Evolutionary conservation across 208 protist species (phyloP), one percentile per base, ranked within the genome.

Genomic region (Crithidia acanthocephali): DNA sequence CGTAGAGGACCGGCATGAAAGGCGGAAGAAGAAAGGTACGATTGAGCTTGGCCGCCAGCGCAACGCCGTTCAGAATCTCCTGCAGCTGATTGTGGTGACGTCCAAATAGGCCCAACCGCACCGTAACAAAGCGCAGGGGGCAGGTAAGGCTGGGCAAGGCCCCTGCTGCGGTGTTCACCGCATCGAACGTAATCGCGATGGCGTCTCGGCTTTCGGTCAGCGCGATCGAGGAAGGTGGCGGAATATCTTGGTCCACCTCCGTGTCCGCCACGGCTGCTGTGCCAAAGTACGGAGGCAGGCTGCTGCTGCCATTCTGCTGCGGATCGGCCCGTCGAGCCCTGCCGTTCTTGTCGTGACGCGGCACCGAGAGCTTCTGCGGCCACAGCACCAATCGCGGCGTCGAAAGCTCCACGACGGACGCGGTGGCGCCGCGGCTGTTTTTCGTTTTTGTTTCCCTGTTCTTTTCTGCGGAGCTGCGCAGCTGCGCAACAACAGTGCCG

Each of bases 11-110:
- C 13, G 59, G 52, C 1, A 75, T 61, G n/a, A 75, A 75, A 16
- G 52, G 61, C 0, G 69, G 61, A 6, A 68, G 27, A 42, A 68
- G 6, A 27, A 75, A 48, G 8, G 61, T 75, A 40, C 69, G 69
- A 25, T 68, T 75, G 11, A 65, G 33, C 25, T 22, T n/a, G 25
- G 23, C 30, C 3, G 69, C 69, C 20, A 75, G 59, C 30, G 69
- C 60, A 11, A 75, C 16, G 23, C 48, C 40, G 53, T 75, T 60
- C 9, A 75, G 45, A 1, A 75, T 20, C 53, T 75, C 52, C 33
- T 68, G 60, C 52, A 75, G 32, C 52, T 75, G 69, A 28, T 75
- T 68, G 69, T 75, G 69, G 25, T 75, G 69, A 10, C 69, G 69
- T 25, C 69, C 69, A 25, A 63, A 74, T 51, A 59, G 51, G 40